Conservation (phyloP, 2,329 filamentous ascomycete species). For the Dothiorella sarmentorum region DNA sequence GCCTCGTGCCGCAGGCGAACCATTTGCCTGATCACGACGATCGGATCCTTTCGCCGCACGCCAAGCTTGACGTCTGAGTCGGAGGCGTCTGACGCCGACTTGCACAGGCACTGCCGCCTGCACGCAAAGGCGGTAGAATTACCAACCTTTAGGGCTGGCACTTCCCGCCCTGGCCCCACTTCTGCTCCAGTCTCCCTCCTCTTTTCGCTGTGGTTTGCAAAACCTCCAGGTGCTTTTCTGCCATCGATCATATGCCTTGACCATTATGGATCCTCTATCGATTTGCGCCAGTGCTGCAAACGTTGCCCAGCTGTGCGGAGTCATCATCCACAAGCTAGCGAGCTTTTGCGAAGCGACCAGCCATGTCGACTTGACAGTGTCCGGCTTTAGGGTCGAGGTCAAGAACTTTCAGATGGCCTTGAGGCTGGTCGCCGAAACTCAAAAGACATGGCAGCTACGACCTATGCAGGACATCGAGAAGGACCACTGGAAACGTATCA, state of each 20-base stretch:
- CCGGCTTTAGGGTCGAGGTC: slow-evolving; percentile 8
- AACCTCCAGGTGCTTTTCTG: background rate
- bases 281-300: slow-evolving; percentile 16
- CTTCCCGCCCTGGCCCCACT: background rate
- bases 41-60: background rate
- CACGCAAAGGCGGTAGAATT: background rate
- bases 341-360: slow-evolving; percentile 7
- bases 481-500: slow-evolving; percentile 8
- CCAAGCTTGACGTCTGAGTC: background rate
- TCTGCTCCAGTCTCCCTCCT: background rate
- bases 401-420: slow-evolving; percentile 8
- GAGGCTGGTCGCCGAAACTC: background rate
- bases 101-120: slow-evolving; percentile 6
- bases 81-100: background rate
- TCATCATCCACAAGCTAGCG: slow-evolving; percentile 7
- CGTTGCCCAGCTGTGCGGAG: slow-evolving; percentile 12
- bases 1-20: background rate
- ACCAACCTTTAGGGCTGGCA: background rate
- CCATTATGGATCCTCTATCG: slow-evolving; percentile 17
- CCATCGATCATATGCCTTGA: slow-evolving; percentile 5
- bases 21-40: slow-evolving; percentile 3
- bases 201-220: background rate
- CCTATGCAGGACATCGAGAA: background rate
- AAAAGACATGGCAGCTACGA: background rate
- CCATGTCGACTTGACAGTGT: slow-evolving; percentile 11